Evolutionary conservation across 768 basidiomycete species (phyloP).

Genomic region (Kondoa subrosea): DNA sequence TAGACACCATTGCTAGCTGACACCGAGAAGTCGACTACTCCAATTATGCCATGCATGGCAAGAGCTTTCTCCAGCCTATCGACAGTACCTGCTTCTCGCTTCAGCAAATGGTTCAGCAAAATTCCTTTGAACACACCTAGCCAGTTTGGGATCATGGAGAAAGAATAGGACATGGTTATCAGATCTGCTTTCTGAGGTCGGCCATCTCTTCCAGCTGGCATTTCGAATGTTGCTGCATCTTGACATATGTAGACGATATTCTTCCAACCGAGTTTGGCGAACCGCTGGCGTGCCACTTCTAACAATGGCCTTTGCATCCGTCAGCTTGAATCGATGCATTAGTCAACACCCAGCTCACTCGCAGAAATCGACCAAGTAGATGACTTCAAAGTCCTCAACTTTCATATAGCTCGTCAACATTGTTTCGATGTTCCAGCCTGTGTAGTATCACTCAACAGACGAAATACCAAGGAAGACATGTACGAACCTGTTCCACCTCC

Average conservation of each 20-base stretch:
- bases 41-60: conserved; percentile 45
- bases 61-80: conserved; percentile 53
- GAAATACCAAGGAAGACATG: neutral
- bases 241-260: conserved; percentile 57
- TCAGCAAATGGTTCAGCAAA: neutral
- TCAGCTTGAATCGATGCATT: neutral
- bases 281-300: conserved; percentile 52
- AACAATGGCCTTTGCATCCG: conserved; percentile 37
- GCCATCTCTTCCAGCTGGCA: conserved; percentile 36
- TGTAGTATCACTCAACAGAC: neutral
- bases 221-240: conserved; percentile 50
- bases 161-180: conserved; percentile 32
- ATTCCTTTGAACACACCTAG: neutral
- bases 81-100: conserved; percentile 44
- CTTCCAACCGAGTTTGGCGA: conserved; percentile 50
- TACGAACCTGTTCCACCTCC: conserved; percentile 47
- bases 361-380: conserved; percentile 59
- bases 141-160: conserved; percentile 31
- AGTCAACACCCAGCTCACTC: conserved; percentile 34
- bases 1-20: conserved; percentile 36
- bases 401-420: conserved; percentile 45
- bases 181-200: neutral
- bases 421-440: conserved; percentile 52
- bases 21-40: conserved; percentile 61
- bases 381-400: conserved; percentile 45